Base-by-base conservation (phyloP, 2,329 filamentous ascomycete genomes). In the Cladosporium sphaerospermum region DNA sequence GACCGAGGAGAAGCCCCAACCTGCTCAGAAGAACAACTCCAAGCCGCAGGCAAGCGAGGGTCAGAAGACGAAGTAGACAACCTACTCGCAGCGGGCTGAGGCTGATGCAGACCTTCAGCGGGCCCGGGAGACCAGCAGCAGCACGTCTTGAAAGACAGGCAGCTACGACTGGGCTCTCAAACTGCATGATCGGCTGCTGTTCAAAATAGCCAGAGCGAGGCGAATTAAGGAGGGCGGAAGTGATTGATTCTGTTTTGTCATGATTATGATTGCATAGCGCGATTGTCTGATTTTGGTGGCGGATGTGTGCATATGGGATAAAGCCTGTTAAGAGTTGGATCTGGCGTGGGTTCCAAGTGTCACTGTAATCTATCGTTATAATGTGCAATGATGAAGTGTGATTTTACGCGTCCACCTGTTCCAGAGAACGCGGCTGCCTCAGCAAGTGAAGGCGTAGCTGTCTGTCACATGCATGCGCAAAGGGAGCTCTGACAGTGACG, bases 1-100 rank as follows among this genome's bases (percentile, higher is more conserved):
- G 53, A 34, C 45, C 10, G 43, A 54, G 16, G 57, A 34, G 55
- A 62, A 48, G 55, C 56, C 32, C 46, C 57, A 32, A 55, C 55
- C 14, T 16, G 19, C 34, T n/a, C 46, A 39, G 54, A 33, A 33
- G 44, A 53, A 45, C 28, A 10, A 41, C 49, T 10, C 32, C n/a
- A 50, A 54, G 40, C 45, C 50, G 7, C 40, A 59, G 33, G 45
- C 57, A 33, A 51, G 55, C 23, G 52, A 49, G 9, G 47, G 36
- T n/a, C 34, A 19, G 37, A 42, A 42, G 40, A 10, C 40, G 11
- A 49, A 49, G 37, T 28, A 7, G 7, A 3, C 23, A 2, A 28
- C 23, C 23, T 28, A 28, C 23, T 28, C 23, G 32, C 54, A 55
- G 39, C 57, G 58, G 37, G 32, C 53, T 28, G 23, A 23, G n/a